A percentile compares a stretch with the other conserved stretches of the same genome.
Evolutionary conservation across 805 yeast species (phyloP).

Genomic region (Vanderwaltozyma tropicalis): DNA sequence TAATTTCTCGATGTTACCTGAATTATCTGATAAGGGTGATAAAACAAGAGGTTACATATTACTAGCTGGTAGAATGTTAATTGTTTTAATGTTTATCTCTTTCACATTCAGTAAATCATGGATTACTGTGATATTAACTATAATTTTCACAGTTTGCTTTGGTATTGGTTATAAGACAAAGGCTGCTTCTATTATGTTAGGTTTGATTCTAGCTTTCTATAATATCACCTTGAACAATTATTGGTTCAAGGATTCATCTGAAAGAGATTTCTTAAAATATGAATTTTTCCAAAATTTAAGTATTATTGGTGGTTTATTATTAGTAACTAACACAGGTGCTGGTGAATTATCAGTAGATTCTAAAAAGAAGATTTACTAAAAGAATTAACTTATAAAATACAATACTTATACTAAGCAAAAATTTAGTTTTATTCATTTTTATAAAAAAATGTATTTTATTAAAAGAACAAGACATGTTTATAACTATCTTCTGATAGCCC

Average conservation of each 20-base stretch:
- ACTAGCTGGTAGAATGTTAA: conserved; percentile 79
- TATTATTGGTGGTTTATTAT: conserved; percentile 85
- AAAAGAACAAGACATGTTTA: too few species aligned
- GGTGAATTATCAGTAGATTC: conserved; percentile 90
- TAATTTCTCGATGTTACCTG: conserved; percentile 39
- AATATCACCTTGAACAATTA: conserved; percentile 77
- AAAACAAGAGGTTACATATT: conserved; percentile 64
- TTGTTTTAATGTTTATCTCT: conserved; percentile 76
- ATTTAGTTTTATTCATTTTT: too few species aligned
- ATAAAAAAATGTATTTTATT: too few species aligned
- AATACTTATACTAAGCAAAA: background rate
- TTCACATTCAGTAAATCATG: conserved; percentile 71
- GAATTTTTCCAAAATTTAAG: conserved; percentile 92
- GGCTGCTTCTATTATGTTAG: conserved; percentile 64
- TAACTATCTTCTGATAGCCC: too few species aligned
- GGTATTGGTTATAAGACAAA: conserved; percentile 91
- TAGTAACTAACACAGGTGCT: conserved; percentile 92
- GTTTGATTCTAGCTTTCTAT: conserved; percentile 61
- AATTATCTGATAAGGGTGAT: conserved; percentile 53
- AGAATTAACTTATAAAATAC: too few species aligned
- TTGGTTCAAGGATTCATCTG: conserved; percentile 64
- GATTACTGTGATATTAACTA: conserved; percentile 54
- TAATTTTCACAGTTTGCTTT: conserved; percentile 68
- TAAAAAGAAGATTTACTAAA: conserved; percentile 79
- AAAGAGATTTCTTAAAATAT: conserved; percentile 82